A percentile compares a stretch with the other conserved stretches of the same genome.
Conservation (phyloP, 352 stramenopile species). For the Phytophthora melonis region DNA sequence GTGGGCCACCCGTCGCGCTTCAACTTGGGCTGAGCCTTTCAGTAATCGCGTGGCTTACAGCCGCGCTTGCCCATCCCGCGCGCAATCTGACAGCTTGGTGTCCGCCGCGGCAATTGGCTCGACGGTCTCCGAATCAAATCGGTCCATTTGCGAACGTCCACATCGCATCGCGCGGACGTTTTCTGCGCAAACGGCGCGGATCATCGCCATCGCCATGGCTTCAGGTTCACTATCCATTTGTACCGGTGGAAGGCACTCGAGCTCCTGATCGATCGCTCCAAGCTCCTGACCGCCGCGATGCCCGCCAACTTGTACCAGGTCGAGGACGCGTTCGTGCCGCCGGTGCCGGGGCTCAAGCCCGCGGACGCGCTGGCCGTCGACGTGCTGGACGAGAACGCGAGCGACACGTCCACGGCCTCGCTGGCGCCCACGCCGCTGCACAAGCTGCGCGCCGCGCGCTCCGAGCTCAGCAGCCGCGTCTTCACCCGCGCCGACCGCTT, state of each 20-base stretch:
- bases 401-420: conserved; percentile 42
- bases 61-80: conserved; percentile 8
- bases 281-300: conserved; percentile 17
- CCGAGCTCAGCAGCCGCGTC: conserved; percentile 41
- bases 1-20: background rate
- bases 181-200: conserved; percentile 10
- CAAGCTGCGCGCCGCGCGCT: conserved; percentile 15
- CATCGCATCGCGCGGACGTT: conserved; percentile 3
- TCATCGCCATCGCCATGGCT: conserved; percentile 2
- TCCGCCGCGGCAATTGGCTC: conserved; percentile 14
- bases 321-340: conserved; percentile 37
- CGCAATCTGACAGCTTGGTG: conserved; percentile 10
- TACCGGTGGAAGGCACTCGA: background rate
- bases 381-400: conserved; percentile 37
- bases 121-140: conserved; percentile 19
- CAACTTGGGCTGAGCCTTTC: background rate
- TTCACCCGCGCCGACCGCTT: conserved; percentile 59
- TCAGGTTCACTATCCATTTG: conserved; percentile 12
- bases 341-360: conserved; percentile 14
- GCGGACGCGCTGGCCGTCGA: conserved; percentile 22
- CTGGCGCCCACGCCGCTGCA: conserved; percentile 21
- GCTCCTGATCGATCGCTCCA: background rate
- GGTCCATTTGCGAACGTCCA: conserved; percentile 19
- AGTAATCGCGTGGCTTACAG: conserved; percentile 33
- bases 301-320: conserved; percentile 40